Evolutionary conservation across 495 filamentous ascomycete species (phyloP).

Genomic region (Durotheca rogersii): DNA sequence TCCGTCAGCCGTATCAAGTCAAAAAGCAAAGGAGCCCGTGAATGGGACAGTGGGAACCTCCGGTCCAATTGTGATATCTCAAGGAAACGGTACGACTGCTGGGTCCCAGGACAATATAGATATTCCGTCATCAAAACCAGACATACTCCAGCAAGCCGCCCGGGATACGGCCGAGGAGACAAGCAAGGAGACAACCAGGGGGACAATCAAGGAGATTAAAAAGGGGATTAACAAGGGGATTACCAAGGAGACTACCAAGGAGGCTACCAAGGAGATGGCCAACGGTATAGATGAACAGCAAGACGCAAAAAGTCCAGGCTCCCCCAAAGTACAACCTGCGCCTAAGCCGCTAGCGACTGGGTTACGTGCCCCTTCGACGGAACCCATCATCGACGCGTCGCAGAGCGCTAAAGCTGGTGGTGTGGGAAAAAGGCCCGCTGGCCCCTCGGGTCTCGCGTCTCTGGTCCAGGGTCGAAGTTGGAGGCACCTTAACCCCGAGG

Average conservation of each 20-base stretch:
- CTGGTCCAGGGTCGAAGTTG: constrained; percentile 10
- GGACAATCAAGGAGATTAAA: no score
- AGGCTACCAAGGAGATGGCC: background rate
- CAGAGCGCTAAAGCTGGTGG: background rate
- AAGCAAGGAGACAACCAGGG: no score
- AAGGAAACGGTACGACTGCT: background rate
- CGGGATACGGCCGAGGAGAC: no score
- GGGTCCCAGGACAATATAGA: background rate
- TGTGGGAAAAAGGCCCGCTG: background rate
- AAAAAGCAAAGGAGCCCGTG: background rate
- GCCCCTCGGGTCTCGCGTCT: constrained; percentile 3
- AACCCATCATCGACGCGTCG: background rate
- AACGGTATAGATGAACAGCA: background rate
- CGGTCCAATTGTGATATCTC: background rate
- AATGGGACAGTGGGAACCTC: background rate
- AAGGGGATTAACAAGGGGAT: no score
- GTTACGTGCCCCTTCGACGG: background rate
- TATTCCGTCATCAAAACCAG: background rate
- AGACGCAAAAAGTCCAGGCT: background rate
- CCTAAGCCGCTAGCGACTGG: background rate
- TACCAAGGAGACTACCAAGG: no score
- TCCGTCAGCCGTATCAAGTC: background rate
- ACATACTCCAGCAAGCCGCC: background rate
- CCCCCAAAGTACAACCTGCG: background rate
- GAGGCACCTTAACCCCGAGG: constrained; percentile 19